A percentile compares a stretch with the other conserved stretches of the same genome.
These are phyloP conservation scores for Vaccinium darrowii DNA, from an alignment of 148 eudicot species.

Conservation along the genomic window DNA sequence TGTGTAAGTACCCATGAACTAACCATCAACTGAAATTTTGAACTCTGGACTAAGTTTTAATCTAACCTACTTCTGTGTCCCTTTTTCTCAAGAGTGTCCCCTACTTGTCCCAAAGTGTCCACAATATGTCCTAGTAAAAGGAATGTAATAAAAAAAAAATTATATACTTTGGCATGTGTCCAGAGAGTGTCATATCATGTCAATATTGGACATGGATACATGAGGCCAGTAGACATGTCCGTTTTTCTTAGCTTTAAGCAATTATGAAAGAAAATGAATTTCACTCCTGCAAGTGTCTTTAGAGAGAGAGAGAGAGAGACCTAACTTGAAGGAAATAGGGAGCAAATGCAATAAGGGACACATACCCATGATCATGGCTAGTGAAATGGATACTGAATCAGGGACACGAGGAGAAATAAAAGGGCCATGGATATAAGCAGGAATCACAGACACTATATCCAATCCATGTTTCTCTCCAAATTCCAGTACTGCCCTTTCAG, in stretches of 20 bases:
- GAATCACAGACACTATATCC: conserved; percentile 34
- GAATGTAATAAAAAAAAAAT: too few relatives aligned
- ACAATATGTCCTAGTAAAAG: too few relatives aligned
- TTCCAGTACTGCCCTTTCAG: conserved; percentile 42
- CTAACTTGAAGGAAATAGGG: background rate
- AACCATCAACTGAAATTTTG: too few relatives aligned
- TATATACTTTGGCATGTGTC: too few relatives aligned
- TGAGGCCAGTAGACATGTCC: too few relatives aligned
- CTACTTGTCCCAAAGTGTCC: too few relatives aligned
- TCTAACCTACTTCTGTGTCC: too few relatives aligned
- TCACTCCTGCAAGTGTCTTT: background rate
- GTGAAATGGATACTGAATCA: conserved; percentile 21
- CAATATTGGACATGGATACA: too few relatives aligned
- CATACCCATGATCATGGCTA: conserved; percentile 38
- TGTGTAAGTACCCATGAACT: too few relatives aligned
- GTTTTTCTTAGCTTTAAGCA: background rate
- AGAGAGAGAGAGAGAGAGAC: background rate
- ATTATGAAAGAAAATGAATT: background rate
- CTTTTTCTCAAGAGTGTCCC: too few relatives aligned
- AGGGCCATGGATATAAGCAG: conserved; percentile 34
- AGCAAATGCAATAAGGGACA: background rate
- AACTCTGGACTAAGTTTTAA: too few relatives aligned
- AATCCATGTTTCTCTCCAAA: conserved; percentile 34
- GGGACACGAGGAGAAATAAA: conserved; percentile 35
- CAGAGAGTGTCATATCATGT: too few relatives aligned